A percentile compares a stretch with the other conserved stretches of the same genome.
phyloP scores from a whole-genome alignment of 2,329 filamentous ascomycete species.

The Hyphodiscus sp. region DNA sequence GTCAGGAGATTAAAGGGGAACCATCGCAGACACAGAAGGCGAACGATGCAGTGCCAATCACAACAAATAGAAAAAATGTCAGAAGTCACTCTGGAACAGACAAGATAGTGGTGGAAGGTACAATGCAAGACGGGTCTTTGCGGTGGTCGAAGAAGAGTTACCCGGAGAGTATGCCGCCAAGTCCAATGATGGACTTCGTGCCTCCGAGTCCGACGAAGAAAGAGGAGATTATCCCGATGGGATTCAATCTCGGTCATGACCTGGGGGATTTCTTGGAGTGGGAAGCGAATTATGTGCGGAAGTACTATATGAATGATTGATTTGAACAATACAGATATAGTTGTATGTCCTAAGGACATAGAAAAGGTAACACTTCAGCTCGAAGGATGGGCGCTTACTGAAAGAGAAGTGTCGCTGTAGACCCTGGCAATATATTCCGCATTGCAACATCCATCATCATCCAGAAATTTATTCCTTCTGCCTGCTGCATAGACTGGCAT shows the following conservation, averaged over 20 bases:
- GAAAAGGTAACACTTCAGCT: not conserved
- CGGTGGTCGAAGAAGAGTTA: not conserved
- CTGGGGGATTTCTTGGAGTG: slow-evolving; percentile 52
- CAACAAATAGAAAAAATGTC: not conserved
- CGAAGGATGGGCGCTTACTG: not conserved
- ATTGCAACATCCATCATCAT: too few species aligned
- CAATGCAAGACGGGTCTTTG: not conserved
- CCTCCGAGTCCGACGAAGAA: not conserved
- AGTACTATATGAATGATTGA: slow-evolving; percentile 1
- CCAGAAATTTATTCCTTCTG: too few species aligned
- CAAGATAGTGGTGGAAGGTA: not conserved
- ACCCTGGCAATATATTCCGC: too few species aligned
- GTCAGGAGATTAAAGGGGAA: not conserved
- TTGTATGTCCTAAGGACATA: not conserved
- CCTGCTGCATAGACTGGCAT: too few species aligned
- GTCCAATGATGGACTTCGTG: slow-evolving; percentile 21
- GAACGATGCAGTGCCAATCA: not conserved
- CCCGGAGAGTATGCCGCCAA: slow-evolving; percentile 16
- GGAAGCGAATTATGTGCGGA: slow-evolving; percentile 34
- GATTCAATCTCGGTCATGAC: slow-evolving; percentile 53
- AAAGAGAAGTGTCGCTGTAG: not conserved
- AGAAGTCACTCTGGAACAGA: not conserved
- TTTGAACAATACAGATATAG: not conserved
- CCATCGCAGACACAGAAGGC: not conserved
- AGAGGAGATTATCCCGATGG: slow-evolving; percentile 46